These are phyloP conservation scores for Monosporascus sp. DNA, from an alignment of 2,329 filamentous ascomycete genomes.

Conservation along the genomic window DNA sequence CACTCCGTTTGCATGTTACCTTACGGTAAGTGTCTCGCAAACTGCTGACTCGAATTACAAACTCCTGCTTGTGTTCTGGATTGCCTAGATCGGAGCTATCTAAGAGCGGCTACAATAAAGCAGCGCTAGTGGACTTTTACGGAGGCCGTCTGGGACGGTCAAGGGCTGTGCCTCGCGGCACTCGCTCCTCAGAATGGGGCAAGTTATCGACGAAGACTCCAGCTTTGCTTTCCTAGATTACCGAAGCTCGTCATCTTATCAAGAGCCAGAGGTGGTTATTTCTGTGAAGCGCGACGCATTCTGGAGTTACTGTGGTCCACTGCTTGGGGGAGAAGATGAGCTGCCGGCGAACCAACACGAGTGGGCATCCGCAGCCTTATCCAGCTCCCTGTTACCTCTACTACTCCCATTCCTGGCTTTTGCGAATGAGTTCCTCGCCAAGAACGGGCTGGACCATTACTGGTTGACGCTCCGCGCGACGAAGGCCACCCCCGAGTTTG, in stretches of 20 bases:
- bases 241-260: not conserved
- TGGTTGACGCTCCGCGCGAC: conserved; percentile 44
- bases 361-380: conserved; percentile 31
- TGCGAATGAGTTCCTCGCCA: conserved; percentile 30
- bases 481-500: conserved; percentile 35
- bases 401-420: conserved; percentile 37
- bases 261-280: conserved; percentile 1
- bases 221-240: not conserved
- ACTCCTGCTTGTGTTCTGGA: too few species aligned
- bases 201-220: not conserved
- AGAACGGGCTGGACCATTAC: conserved; percentile 34
- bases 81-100: too few species aligned
- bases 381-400: conserved; percentile 26
- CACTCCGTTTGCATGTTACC: too few species aligned
- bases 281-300: conserved; percentile 28
- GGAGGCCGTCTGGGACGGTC: not conserved
- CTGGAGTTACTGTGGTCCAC: conserved; percentile 40
- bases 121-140: too few species aligned
- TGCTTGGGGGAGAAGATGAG: conserved; percentile 22
- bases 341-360: conserved; percentile 33
- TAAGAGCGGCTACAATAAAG: too few species aligned
- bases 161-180: not conserved
- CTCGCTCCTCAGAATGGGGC: not conserved
- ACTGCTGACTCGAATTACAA: too few species aligned
- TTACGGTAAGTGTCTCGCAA: too few species aligned